Conservation (phyloP, 768 basidiomycete genomes). For the Suillus decipiens region DNA sequence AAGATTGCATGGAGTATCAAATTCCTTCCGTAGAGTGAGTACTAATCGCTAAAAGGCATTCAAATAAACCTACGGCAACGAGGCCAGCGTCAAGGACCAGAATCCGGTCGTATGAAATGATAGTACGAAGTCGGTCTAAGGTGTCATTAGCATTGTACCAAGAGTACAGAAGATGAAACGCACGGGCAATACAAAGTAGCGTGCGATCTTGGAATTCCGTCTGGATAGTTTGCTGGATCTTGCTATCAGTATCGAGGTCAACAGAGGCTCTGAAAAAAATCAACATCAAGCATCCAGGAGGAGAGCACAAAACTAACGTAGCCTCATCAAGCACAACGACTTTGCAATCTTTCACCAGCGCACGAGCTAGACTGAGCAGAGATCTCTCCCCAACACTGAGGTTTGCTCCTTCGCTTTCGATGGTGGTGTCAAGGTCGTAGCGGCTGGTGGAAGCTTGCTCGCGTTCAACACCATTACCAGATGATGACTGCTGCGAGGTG, state of each 20-base stretch:
- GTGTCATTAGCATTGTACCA: background rate
- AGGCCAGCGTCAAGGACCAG: conserved; percentile 66
- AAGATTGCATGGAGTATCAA: conserved; percentile 52
- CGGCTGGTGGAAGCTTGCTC: conserved; percentile 30
- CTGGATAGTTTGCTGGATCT: conserved; percentile 50
- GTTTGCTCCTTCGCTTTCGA: conserved; percentile 57
- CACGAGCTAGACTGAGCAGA: conserved; percentile 54
- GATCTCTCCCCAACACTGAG: conserved; percentile 49
- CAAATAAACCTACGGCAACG: conserved; percentile 45
- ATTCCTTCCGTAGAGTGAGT: conserved; percentile 41
- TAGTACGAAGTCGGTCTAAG: conserved; percentile 50
- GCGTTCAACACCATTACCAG: conserved; percentile 21
- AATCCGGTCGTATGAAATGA: conserved; percentile 64
- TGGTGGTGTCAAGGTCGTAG: conserved; percentile 50
- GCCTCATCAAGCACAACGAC: conserved; percentile 53
- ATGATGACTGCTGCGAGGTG: conserved; percentile 16
- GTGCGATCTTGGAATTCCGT: conserved; percentile 51
- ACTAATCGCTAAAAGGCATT: background rate
- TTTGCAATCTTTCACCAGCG: conserved; percentile 51
- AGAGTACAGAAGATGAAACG: conserved; percentile 21
- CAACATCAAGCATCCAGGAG: conserved; percentile 13
- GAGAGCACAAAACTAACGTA: conserved; percentile 32
- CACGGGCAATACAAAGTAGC: conserved; percentile 48
- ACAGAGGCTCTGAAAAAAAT: conserved; percentile 33
- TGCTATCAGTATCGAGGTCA: conserved; percentile 51